Evolutionary conservation across 345 rosid species (phyloP).

Genomic region (Diplotaxis tenuifolia): DNA sequence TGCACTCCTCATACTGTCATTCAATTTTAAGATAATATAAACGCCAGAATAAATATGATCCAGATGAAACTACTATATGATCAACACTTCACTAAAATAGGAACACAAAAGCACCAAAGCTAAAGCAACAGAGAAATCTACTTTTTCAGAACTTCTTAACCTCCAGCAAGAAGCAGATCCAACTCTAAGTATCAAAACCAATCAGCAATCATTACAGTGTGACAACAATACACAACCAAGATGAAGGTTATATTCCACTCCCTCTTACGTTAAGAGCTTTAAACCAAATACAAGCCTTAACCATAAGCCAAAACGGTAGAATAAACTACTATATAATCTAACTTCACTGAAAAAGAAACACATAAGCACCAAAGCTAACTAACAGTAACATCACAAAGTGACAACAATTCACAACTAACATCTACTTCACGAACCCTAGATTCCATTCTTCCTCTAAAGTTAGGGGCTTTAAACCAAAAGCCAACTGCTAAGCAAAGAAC

Average conservation of each 20-base stretch:
- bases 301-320: too few species aligned
- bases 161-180: not conserved
- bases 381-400: not conserved
- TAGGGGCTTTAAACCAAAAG: not conserved
- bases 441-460: not conserved
- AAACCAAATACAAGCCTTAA: too few species aligned
- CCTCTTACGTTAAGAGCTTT: too few species aligned
- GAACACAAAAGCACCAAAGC: not conserved
- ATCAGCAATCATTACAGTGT: not conserved
- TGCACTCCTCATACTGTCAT: constrained; percentile 72
- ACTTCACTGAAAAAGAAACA: too few species aligned
- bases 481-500: not conserved
- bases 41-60: not conserved
- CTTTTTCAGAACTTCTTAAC: not conserved
- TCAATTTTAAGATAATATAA: not conserved
- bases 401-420: not conserved
- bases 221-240: too few species aligned
- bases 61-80: not conserved
- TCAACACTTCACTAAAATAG: not conserved
- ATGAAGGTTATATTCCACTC: too few species aligned
- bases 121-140: not conserved
- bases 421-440: not conserved
- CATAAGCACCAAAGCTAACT: too few species aligned
- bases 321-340: too few species aligned
- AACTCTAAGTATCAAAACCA: not conserved